Percentiles rank a stretch among this genome's conserved stretches.
These are phyloP conservation scores for Arthrobotrys megalospora DNA, from an alignment of 2,329 filamentous ascomycete species.

Conservation along the genomic window DNA sequence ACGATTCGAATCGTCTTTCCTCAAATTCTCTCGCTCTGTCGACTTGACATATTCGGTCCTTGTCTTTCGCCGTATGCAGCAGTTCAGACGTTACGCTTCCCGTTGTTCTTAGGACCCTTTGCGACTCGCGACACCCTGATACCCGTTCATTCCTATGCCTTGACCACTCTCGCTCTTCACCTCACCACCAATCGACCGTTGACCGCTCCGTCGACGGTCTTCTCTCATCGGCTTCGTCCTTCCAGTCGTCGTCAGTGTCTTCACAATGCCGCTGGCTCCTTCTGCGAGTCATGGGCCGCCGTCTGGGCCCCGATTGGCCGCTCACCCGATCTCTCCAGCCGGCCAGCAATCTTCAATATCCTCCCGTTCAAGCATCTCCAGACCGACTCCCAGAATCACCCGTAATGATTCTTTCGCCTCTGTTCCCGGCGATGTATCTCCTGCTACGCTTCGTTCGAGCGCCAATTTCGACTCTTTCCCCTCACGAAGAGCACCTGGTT, in stretches of 20 bases:
- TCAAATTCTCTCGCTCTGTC: conserved; percentile 20
- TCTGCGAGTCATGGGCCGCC: conserved; percentile 27
- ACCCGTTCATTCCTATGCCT: conserved; percentile 21
- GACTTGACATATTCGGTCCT: conserved; percentile 13
- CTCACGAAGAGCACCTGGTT: conserved; percentile 23
- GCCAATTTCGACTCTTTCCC: conserved; percentile 30
- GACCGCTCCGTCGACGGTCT: conserved; percentile 34
- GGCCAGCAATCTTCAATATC: conserved; percentile 22
- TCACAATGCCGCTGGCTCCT: conserved; percentile 54
- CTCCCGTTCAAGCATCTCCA: conserved; percentile 35
- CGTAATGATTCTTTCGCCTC: conserved; percentile 47
- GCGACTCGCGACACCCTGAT: not conserved
- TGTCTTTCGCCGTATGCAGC: conserved; percentile 13
- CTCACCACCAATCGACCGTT: conserved; percentile 28
- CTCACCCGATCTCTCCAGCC: conserved; percentile 33
- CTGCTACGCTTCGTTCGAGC: conserved; percentile 4
- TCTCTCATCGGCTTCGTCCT: not conserved
- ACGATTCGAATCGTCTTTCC: conserved; percentile 28
- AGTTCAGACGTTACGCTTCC: conserved; percentile 1
- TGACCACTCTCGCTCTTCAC: conserved; percentile 10
- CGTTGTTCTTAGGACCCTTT: not conserved
- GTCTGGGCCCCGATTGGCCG: conserved; percentile 52
- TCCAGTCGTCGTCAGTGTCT: not conserved
- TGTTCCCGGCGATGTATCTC: conserved; percentile 36
- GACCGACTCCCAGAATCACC: conserved; percentile 45